Evolutionary conservation across 148 eudicot genomes (phyloP), one percentile per base, ranked within the genome.

Genomic region (Rhododendron griersonianum): DNA sequence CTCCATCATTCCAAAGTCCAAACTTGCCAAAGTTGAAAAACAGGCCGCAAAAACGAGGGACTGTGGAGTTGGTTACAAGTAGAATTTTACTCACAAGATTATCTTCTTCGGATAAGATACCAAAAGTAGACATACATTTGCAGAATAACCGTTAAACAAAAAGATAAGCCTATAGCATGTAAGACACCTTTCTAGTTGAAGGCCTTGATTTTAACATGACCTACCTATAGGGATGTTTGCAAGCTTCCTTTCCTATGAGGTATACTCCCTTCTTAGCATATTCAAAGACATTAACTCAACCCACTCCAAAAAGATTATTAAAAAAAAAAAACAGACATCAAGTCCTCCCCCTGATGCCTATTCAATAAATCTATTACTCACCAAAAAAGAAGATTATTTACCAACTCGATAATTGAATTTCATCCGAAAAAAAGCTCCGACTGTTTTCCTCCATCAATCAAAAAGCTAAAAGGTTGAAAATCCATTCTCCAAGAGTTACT

Each of bases 151-250:
- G 3, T 47, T 23, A 48, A 30, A 53, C 44, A 16, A 21, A 19
- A 61, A 82, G 21, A 82, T 82, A n/a, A 82, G 53, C 15, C 18
- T 63, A 82, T 23, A 82, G 84, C 84, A 63, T 13, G 21, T 63
- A 21, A 14, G 28, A 13, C 37, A 63, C 19, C 7, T 41, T 82
- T 82, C 84, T 39, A 44, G 21, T n/a, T n/a, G 19, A 65, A 41
- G 30, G 18, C 25, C 13, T 41, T 23, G 30, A 50, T 4, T 47
- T 41, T 44, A 21, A 47, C 48, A 78, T 45, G 82, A 50, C 82
- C 19, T 50, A 80, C 55, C 41, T 50, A 13, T 80, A 80, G 37
- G 82, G 82, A 79, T 13, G 37, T 48, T 61, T 50, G 74, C 35
- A 67, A 25, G 33, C 74, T 67, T 67, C 47, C 83, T 81, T 81